Percentiles rank a stretch among this genome's conserved stretches.
phyloP scores from a whole-genome alignment of 148 eudicot genomes.

The Dianthus caryophyllus region DNA sequence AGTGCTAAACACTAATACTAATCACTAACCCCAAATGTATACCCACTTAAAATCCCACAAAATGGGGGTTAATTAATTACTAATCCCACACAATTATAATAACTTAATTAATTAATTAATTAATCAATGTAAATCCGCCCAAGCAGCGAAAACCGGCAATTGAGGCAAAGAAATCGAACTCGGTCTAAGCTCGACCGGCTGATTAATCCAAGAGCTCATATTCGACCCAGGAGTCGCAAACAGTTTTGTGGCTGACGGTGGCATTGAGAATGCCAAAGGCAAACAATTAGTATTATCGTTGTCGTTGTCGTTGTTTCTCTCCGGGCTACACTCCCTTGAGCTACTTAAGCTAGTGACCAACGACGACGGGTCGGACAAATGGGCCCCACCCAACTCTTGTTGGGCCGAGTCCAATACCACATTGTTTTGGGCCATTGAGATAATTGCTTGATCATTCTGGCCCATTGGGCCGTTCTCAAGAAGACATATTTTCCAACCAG shows the following conservation, averaged over 20 bases:
- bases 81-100: background rate
- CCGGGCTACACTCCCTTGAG: slow-evolving; percentile 65
- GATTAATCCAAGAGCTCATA: slow-evolving; percentile 39
- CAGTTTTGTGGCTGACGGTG: slow-evolving; percentile 39
- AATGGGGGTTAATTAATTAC: slow-evolving; percentile 14
- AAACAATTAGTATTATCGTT: slow-evolving; percentile 25
- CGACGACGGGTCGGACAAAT: slow-evolving; percentile 42
- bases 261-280: slow-evolving; percentile 41
- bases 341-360: slow-evolving; percentile 45
- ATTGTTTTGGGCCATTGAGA: slow-evolving; percentile 24
- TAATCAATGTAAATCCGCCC: slow-evolving; percentile 51
- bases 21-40: slow-evolving; percentile 12
- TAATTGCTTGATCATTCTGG: slow-evolving; percentile 14
- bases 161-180: slow-evolving; percentile 39
- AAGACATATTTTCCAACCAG: slow-evolving; percentile 42
- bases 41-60: slow-evolving; percentile 9
- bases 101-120: too few species aligned
- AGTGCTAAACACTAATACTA: background rate
- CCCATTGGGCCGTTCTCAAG: slow-evolving; percentile 18
- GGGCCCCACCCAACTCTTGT: slow-evolving; percentile 29
- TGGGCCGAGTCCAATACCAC: slow-evolving; percentile 22
- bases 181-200: slow-evolving; percentile 46
- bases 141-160: slow-evolving; percentile 67
- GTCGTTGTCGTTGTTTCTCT: slow-evolving; percentile 31
- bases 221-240: slow-evolving; percentile 27